These are phyloP conservation scores for Cynanchum wilfordii DNA, from an alignment of 257 asterid species.

Conservation along the genomic window DNA sequence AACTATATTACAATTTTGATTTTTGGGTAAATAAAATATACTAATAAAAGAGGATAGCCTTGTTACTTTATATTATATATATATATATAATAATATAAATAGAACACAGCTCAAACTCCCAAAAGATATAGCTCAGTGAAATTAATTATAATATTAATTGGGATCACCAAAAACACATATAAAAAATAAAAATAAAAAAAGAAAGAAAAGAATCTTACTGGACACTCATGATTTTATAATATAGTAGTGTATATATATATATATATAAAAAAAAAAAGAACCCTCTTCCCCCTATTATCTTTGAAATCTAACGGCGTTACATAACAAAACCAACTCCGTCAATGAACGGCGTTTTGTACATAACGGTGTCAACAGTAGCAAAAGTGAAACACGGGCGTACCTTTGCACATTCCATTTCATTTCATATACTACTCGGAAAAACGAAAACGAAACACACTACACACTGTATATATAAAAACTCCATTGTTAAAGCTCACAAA, in stretches of 20 bases:
- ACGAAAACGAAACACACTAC: constrained; percentile 34
- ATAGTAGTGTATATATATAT: not conserved
- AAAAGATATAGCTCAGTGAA: constrained; percentile 44
- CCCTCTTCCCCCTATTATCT: not conserved
- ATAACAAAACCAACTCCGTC: constrained; percentile 39
- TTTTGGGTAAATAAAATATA: not conserved
- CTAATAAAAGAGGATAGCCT: not conserved
- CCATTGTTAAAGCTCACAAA: constrained; percentile 5
- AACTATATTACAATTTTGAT: not conserved
- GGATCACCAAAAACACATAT: constrained; percentile 63
- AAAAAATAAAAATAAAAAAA: not conserved
- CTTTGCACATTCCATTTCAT: not conserved
- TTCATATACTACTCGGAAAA: constrained; percentile 29
- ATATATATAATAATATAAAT: not conserved
- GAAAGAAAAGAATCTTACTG: not conserved
- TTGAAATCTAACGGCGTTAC: constrained; percentile 39
- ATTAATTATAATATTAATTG: constrained; percentile 45
- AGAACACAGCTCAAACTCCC: constrained; percentile 32
- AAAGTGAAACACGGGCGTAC: constrained; percentile 4
- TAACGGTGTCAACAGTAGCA: constrained; percentile 20
- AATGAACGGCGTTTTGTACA: constrained; percentile 36
- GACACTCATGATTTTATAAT: not conserved
- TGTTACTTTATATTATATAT: too few relatives aligned
- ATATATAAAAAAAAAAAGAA: not conserved
- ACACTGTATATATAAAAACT: constrained; percentile 10